A percentile compares a stretch with the other conserved stretches of the same genome.
These are phyloP conservation scores for Trichoderma atrobrunneum DNA, from an alignment of 2,329 filamentous ascomycete genomes.

Conservation along the genomic window DNA sequence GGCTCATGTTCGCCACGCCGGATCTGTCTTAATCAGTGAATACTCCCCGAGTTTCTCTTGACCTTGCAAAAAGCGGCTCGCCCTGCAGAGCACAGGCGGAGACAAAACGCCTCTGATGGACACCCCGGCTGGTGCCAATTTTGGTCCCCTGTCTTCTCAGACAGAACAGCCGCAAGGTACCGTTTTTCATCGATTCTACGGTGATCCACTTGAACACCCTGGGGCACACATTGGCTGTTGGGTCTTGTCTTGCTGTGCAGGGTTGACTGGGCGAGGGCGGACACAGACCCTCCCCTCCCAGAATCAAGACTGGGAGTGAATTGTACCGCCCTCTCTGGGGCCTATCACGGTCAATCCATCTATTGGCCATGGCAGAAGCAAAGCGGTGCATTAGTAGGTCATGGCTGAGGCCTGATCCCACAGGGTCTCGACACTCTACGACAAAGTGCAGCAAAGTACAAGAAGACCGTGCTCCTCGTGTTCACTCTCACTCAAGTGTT, in stretches of 20 bases:
- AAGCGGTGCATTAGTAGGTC: constrained; percentile 28
- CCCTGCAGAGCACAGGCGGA: constrained; percentile 23
- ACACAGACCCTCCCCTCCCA: constrained; percentile 34
- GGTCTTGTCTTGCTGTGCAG: constrained; percentile 16
- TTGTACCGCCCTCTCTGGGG: constrained; percentile 29
- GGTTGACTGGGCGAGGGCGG: constrained; percentile 27
- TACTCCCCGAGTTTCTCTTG: constrained; percentile 17
- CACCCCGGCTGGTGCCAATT: constrained; percentile 21
- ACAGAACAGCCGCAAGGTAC: constrained; percentile 32
- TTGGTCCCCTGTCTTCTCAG: constrained; percentile 25
- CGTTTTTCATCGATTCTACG: constrained; percentile 30
- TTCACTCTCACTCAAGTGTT: constrained; percentile 24
- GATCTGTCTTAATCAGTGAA: constrained; percentile 18
- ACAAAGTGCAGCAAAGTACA: constrained; percentile 28
- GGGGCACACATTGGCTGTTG: constrained; percentile 15
- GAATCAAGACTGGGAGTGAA: constrained; percentile 29
- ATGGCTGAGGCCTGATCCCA: constrained; percentile 25
- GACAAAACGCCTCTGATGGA: constrained; percentile 21
- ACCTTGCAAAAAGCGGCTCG: constrained; percentile 12
- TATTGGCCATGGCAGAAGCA: constrained; percentile 31
- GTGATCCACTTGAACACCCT: constrained; percentile 27
- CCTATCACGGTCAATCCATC: constrained; percentile 32
- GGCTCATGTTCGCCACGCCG: constrained; percentile 20
- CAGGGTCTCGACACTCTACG: constrained; percentile 27
- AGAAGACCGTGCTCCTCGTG: constrained; percentile 31